Percentiles rank a stretch among this genome's conserved stretches.
These are phyloP conservation scores for Picochlorum sp. DNA, from an alignment of 139 green algal genomes.

Conservation along the genomic window DNA sequence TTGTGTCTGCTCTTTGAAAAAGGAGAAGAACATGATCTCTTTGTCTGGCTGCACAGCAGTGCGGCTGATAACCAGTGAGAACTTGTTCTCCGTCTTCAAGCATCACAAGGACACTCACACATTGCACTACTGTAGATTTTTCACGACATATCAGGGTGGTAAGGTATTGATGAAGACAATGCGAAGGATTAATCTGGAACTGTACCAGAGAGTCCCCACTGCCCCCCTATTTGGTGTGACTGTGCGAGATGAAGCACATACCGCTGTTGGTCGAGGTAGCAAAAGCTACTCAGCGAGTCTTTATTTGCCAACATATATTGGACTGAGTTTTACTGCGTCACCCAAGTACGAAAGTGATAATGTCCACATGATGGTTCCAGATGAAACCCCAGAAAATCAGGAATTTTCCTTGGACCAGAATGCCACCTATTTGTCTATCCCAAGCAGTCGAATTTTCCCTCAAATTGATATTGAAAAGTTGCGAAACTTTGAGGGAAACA, in stretches of 20 bases:
- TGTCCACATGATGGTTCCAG: neutral
- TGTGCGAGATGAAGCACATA: slow-evolving; percentile 4
- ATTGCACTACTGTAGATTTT: slow-evolving; percentile 2
- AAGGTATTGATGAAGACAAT: neutral
- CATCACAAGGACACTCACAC: neutral
- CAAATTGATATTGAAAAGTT: neutral
- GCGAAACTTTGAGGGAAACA: neutral
- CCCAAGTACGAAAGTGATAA: neutral
- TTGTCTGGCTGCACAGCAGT: slow-evolving; percentile 1
- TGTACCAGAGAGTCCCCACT: neutral
- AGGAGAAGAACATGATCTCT: neutral
- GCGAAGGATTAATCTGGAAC: neutral
- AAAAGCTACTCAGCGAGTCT: neutral
- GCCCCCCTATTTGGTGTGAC: neutral
- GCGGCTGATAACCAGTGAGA: neutral
- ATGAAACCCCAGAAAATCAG: neutral
- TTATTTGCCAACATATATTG: neutral
- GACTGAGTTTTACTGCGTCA: slow-evolving; percentile 3
- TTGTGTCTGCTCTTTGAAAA: neutral
- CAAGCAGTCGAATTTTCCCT: neutral
- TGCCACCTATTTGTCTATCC: neutral
- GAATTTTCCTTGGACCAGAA: neutral
- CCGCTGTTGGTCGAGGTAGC: slow-evolving; percentile 3
- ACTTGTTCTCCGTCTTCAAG: neutral
- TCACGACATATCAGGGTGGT: neutral